Evolutionary conservation across 352 stramenopile genomes (phyloP), one percentile per base, ranked within the genome.

Genomic region (Pythium plurisporium): DNA sequence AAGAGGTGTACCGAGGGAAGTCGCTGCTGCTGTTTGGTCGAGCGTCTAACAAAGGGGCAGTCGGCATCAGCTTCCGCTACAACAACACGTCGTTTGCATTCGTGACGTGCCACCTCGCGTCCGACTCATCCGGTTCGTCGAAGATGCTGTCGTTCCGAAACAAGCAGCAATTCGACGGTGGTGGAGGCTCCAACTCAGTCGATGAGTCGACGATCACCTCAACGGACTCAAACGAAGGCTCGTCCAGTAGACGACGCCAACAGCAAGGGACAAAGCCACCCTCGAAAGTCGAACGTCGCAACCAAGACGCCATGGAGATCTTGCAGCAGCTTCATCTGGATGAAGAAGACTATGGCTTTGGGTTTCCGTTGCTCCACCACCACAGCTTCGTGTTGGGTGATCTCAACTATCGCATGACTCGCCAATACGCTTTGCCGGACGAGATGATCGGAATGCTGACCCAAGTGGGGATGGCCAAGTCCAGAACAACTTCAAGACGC

Each of bases 381-480:
- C 82, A 96, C 69, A 92, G 79, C 45, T 91, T 97, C 48, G 81
- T 97, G 25, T 70, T 97, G 5, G 89, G 89, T 5, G 89, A 97
- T 66, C 73, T 97, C 17, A 97, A 97, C 64, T 96, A 96, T 59
- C 82, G 88, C 15, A 82, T 95, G 71, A 73, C 65, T 17, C 58
- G 79, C 4, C 70, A 79, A 51, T 51, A 52, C 0, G 67, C 63
- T 12, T 80, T 67, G 4, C 81, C 79, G 5, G 62, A 53, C 9
- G 67, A 88, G 34, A 87, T 91, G 71, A 59, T 91, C 1, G 64
- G 84, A 3, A 14, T 63, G 17, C 53, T 79, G 29, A 48, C 22
- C 1, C 38, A 65, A 22, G 56, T 62, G 0, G 59, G 64, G 6
- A 22, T 36, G 29, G 36, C 49, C 15, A 69, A 56, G 25, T 43